Base-by-base conservation (phyloP, 164 flowering plant species). In the Cinnamomum chago region DNA sequence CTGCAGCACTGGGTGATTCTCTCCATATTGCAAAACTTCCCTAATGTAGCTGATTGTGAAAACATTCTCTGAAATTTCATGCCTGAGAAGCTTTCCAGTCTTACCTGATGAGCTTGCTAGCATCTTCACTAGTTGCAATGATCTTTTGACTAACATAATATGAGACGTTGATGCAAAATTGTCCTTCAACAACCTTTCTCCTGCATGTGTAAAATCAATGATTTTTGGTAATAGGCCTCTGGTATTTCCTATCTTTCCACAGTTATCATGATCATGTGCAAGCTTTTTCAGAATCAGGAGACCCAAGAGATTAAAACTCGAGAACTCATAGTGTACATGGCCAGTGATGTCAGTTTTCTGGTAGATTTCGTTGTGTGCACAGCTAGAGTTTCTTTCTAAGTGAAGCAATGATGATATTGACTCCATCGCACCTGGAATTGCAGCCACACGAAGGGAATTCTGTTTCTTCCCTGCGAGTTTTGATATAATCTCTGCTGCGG, bases 361-460 rank as follows among this genome's bases (percentile, higher is more conserved):
- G 3, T 77, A 73, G 50, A 95, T 83, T 75, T 90, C 93, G 71
- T 90, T 97, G 3, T 84, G 76, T 67, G 87, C 83, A 47, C 73
- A 76, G 11, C 40, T 68, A 22, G 83, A 62, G 76, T 71, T 79
- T 74, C 90, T 75, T 76, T 73, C 76, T 22, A 78, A 78, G 70
- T 92, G 83, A 3, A 95, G 90, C 70, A 95, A 78, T 7, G 94
- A 90, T n/a, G 99, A 91, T 60, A 95, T 92, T 50, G 98, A 92
- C 68, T 95, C 97, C 91, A 95, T 84, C 0, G 99, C 93, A 11
- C 99, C 98, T 0, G 98, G 89, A 58, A 95, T 89, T 33, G 95
- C 98, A 10, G 98, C 93, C 25, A 95, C 92, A 4, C 97, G 84
- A 1, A 92, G 85, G 1, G 95, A 84, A 70, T 95, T 92, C 74